phyloP scores from a whole-genome alignment of 73 alveolate species.

The Breviolum minutum region DNA sequence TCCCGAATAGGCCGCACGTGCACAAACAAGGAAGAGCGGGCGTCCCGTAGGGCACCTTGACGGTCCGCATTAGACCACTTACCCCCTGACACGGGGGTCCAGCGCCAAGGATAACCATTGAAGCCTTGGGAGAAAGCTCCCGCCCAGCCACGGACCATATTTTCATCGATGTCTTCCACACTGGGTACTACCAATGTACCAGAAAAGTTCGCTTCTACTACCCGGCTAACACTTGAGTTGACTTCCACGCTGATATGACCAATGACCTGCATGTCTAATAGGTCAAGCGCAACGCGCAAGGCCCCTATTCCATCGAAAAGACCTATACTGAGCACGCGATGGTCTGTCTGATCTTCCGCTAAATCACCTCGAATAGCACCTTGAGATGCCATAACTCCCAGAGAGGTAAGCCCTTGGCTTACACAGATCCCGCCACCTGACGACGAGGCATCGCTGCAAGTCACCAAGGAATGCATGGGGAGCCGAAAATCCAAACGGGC shows the following conservation, averaged over 20 bases:
- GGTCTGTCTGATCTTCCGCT: background rate
- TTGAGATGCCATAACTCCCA: background rate
- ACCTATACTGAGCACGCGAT: background rate
- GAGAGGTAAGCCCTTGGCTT: background rate
- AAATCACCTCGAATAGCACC: background rate
- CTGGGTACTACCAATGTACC: background rate
- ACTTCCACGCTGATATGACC: background rate
- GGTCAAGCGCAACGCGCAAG: background rate
- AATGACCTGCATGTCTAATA: background rate
- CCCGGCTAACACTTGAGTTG: background rate
- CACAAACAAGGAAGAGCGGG: background rate
- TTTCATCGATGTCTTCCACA: background rate
- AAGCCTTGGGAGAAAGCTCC: background rate
- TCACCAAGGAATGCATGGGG: background rate
- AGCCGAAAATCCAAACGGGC: background rate
- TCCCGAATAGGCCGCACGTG: background rate
- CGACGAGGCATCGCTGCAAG: background rate
- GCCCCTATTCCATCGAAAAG: slow-evolving; percentile 29
- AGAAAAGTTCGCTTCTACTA: background rate
- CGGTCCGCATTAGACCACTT: background rate
- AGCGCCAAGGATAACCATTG: background rate
- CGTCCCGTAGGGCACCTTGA: background rate
- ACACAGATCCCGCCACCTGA: background rate
- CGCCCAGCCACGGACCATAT: background rate
- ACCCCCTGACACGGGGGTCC: slow-evolving; percentile 5